Percentiles rank a stretch among this genome's conserved stretches.
Conservation (phyloP, 2,329 filamentous ascomycete species). For the Aspergillus fumigatus region DNA sequence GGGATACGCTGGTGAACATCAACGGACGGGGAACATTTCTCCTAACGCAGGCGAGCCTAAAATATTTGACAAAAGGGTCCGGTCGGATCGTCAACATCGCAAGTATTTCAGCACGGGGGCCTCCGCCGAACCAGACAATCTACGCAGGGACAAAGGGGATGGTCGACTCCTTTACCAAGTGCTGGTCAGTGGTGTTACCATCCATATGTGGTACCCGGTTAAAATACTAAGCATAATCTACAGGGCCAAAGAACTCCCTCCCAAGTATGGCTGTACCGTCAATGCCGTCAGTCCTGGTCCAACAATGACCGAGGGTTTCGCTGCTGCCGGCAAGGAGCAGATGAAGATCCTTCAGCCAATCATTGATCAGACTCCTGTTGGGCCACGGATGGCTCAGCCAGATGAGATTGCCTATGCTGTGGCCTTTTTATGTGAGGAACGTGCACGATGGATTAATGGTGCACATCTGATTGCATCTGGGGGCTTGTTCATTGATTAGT, state of each 20-base stretch:
- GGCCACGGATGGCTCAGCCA: constrained; percentile 37
- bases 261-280: constrained; percentile 45
- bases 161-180: constrained; percentile 45
- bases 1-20: constrained; percentile 20
- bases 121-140: constrained; percentile 40
- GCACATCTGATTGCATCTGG: constrained; percentile 32
- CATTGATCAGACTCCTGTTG: constrained; percentile 16
- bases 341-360: constrained; percentile 41
- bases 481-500: constrained; percentile 11
- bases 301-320: constrained; percentile 37
- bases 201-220: too few relatives aligned
- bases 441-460: constrained; percentile 47
- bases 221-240: not conserved
- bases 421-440: constrained; percentile 42
- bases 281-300: constrained; percentile 45
- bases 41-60: constrained; percentile 27
- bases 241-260: constrained; percentile 41
- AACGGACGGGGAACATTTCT: constrained; percentile 20
- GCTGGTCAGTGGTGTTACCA: constrained; percentile 26
- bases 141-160: constrained; percentile 50
- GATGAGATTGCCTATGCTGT: constrained; percentile 48
- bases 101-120: constrained; percentile 33
- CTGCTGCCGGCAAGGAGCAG: constrained; percentile 34
- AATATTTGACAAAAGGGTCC: constrained; percentile 33
- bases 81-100: constrained; percentile 44